Conservation (phyloP, 768 basidiomycete species). For the Boletus fagicola region DNA sequence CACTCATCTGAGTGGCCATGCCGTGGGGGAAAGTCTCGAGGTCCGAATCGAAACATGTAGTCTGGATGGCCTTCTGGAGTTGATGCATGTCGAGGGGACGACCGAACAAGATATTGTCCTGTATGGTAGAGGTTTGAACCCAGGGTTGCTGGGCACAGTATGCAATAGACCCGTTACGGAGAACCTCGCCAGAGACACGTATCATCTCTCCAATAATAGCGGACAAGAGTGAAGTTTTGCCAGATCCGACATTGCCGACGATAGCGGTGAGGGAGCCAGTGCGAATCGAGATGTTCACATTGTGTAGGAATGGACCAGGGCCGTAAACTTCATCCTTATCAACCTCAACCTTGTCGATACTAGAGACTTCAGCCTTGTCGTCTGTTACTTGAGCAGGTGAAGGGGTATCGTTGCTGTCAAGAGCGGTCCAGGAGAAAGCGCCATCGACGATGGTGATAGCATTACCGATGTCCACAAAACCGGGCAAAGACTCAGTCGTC, state of each 20-base stretch:
- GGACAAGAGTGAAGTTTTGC: slow-evolving; percentile 31
- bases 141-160: slow-evolving; percentile 35
- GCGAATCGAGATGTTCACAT: slow-evolving; percentile 22
- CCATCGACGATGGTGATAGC: slow-evolving; percentile 23
- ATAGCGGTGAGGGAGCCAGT: slow-evolving; percentile 27
- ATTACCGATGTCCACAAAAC: slow-evolving; percentile 11
- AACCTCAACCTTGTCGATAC: slow-evolving; percentile 9
- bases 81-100: slow-evolving; percentile 26
- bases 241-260: slow-evolving; percentile 29
- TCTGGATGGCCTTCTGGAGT: slow-evolving; percentile 28
- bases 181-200: slow-evolving; percentile 25
- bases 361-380: slow-evolving; percentile 7
- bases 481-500: background rate
- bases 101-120: slow-evolving; percentile 33
- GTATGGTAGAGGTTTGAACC: slow-evolving; percentile 31
- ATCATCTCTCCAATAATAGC: slow-evolving; percentile 33
- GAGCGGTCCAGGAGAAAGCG: slow-evolving; percentile 26
- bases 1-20: slow-evolving; percentile 44
- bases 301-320: slow-evolving; percentile 17
- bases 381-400: background rate
- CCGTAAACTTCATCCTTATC: slow-evolving; percentile 8
- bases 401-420: slow-evolving; percentile 1
- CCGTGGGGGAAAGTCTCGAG: slow-evolving; percentile 30
- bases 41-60: slow-evolving; percentile 30
- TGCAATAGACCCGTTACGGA: slow-evolving; percentile 27